Conservation (phyloP, 768 basidiomycete genomes). For the Lactifluus echinatus region DNA sequence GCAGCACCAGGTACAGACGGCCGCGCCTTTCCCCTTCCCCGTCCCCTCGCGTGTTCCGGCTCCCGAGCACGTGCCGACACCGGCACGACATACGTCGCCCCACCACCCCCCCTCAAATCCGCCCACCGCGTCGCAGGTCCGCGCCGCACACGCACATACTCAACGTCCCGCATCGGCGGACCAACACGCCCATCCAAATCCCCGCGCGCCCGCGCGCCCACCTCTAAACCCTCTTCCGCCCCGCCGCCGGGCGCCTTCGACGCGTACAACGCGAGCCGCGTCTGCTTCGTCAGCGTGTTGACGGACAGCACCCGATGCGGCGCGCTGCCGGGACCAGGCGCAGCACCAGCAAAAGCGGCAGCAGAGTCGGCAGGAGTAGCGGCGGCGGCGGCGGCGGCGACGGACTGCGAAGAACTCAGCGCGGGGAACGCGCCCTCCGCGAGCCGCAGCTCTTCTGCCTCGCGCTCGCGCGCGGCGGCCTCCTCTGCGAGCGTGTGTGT, state of each 20-base stretch:
- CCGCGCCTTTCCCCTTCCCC: background rate
- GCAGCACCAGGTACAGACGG: background rate
- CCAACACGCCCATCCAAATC: too few species aligned
- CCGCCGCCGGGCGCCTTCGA: background rate
- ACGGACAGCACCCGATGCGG: conserved; percentile 7
- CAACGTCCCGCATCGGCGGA: conserved; percentile 8
- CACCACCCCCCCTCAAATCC: conserved; percentile 5
- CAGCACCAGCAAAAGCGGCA: too few species aligned
- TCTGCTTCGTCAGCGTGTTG: background rate
- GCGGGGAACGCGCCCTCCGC: conserved; percentile 16
- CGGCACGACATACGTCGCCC: conserved; percentile 7
- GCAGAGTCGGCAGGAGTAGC: too few species aligned
- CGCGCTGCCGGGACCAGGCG: background rate
- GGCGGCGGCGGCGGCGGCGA: too few species aligned
- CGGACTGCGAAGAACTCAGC: too few species aligned
- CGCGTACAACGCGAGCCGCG: conserved; percentile 4
- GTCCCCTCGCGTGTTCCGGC: background rate
- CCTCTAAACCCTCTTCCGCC: background rate
- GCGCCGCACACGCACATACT: conserved; percentile 8
- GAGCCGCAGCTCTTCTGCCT: background rate
- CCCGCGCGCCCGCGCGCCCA: background rate
- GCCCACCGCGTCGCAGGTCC: conserved; percentile 7
- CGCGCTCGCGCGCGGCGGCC: background rate
- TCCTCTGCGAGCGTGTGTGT: conserved; percentile 4
- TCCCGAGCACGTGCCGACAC: too few species aligned